Base-by-base conservation (phyloP, 768 basidiomycete species). In the Hydnum rufescens region DNA sequence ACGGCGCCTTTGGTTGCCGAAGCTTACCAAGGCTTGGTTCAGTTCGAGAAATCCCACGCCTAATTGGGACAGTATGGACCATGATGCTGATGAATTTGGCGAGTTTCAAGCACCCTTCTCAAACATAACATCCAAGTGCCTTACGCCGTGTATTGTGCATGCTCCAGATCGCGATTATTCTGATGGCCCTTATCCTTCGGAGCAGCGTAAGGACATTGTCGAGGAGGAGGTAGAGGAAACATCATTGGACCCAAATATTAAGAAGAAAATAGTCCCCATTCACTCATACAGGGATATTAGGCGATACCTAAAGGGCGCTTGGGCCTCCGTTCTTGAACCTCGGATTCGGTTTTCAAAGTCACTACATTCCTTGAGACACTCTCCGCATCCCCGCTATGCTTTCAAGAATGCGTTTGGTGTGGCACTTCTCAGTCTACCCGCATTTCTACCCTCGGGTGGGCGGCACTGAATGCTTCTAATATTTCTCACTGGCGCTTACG, bases 331-430 rank as follows among this genome's bases (percentile, higher is more conserved):
- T 5, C 32, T 44, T 26, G 19, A 59, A 61, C 57, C 63, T 8
- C 65, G 68, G 3, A 59, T 71, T 3, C 71, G 69, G 68, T 61
- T 71, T 5, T 68, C 71, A 26, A 57, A 59, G 36, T 46, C 61
- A 29, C 34, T 64, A 22, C 60, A 64, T 30, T 52, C 62, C 6
- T 47, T 65, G 28, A 57, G 64, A 53, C 67, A 67, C 57, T 73
- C 72, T 13, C 61, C 63, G 19, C 70, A 72, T 57, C 55, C 73
- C 29, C 61, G 63, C 30, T 72, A 74, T 58, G 71, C 70, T 1
- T 42, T 68, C 26, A 74, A 74, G 57, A 71, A 70, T 55, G 68
- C 69, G 6, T 60, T 62, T 2, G 71, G 73, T 3, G 67, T 74
- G 4, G 63, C 67, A 6, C 51, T 70, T 26, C 54, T 74, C 26